Evolutionary conservation across 306 rosid genomes (phyloP).

Genomic region (Parietaria judaica): DNA sequence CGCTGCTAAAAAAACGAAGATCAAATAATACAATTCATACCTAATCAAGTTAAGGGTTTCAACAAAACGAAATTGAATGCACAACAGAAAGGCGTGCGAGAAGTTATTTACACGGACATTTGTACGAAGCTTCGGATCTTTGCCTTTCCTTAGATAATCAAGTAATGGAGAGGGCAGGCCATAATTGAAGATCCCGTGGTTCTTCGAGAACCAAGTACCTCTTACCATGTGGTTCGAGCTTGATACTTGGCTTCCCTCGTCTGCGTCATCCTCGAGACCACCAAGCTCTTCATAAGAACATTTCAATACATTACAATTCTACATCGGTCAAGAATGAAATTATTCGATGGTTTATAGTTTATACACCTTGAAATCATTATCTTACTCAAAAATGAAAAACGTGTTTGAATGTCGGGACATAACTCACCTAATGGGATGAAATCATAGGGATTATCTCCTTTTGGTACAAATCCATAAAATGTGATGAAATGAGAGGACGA

Average conservation of each 20-base stretch:
- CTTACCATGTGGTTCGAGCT: conserved; percentile 65
- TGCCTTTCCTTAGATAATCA: conserved; percentile 55
- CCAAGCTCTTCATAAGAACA: conserved; percentile 38
- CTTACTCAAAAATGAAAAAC: background rate
- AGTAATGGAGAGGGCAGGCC: conserved; percentile 71
- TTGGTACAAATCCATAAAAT: conserved; percentile 76
- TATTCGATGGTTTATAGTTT: too few relatives aligned
- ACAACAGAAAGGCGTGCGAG: background rate
- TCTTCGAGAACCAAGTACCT: conserved; percentile 71
- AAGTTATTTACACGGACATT: conserved; percentile 39
- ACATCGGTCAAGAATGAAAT: background rate
- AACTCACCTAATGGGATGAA: conserved; percentile 64
- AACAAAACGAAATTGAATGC: background rate
- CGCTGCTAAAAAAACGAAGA: conserved; percentile 34
- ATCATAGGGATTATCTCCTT: conserved; percentile 74
- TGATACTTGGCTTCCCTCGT: conserved; percentile 6
- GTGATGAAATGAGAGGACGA: conserved; percentile 67
- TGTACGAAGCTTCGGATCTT: conserved; percentile 26
- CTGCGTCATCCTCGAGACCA: conserved; percentile 25
- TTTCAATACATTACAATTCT: background rate
- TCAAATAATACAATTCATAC: background rate
- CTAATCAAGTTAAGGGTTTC: background rate
- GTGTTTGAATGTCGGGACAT: background rate
- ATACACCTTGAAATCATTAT: too few relatives aligned
- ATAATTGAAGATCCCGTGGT: conserved; percentile 43